A percentile compares a stretch with the other conserved stretches of the same genome.
phyloP scores from a whole-genome alignment of 352 stramenopile species.

The Albugo candida region DNA sequence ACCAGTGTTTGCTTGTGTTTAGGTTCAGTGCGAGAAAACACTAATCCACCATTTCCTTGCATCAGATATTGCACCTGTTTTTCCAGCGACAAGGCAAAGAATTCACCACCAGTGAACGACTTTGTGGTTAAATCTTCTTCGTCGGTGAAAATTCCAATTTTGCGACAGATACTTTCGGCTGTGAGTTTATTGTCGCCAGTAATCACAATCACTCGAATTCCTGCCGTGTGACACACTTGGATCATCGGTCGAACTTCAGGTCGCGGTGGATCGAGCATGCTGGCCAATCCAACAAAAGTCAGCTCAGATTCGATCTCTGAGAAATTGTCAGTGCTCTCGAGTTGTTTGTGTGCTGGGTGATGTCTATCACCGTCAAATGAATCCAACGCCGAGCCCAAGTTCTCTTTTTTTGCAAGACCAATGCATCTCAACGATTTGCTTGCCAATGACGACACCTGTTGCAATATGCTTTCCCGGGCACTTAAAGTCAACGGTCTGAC shows the following conservation, averaged over 20 bases:
- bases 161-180: constrained; percentile 91
- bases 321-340: constrained; percentile 79
- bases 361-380: constrained; percentile 71
- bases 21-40: constrained; percentile 95
- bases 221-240: constrained; percentile 83
- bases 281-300: constrained; percentile 94
- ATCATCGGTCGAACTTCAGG: constrained; percentile 94
- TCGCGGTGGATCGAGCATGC: constrained; percentile 96
- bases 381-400: constrained; percentile 51
- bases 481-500: constrained; percentile 83
- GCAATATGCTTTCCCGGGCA: constrained; percentile 72
- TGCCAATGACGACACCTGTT: constrained; percentile 83
- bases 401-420: constrained; percentile 90
- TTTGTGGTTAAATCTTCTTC: constrained; percentile 68
- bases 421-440: constrained; percentile 90
- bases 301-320: constrained; percentile 89
- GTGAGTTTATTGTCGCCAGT: constrained; percentile 98
- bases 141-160: constrained; percentile 92
- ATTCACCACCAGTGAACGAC: constrained; percentile 91
- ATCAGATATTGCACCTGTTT: constrained; percentile 85
- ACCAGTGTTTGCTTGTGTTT: constrained; percentile 95
- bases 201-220: constrained; percentile 98
- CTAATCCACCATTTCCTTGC: constrained; percentile 57
- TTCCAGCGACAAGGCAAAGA: constrained; percentile 83
- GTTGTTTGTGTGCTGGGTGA: constrained; percentile 62